Evolutionary conservation across 2,329 filamentous ascomycete genomes (phyloP).

Genomic region (Trichoderma gracile): DNA sequence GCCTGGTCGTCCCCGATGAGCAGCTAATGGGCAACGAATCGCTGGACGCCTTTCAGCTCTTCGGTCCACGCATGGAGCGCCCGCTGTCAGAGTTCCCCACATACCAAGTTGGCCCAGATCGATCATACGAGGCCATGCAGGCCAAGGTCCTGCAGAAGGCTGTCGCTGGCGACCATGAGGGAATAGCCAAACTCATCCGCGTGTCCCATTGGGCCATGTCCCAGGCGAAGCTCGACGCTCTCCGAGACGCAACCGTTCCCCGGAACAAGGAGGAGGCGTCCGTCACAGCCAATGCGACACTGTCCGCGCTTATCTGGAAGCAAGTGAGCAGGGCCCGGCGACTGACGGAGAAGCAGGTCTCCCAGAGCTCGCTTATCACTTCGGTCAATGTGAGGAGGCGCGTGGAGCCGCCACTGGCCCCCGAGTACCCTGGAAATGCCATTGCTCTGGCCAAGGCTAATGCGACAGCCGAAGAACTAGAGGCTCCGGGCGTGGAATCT

Average conservation of each 20-base stretch:
- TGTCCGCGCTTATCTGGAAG: constrained; percentile 27
- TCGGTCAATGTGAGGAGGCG: constrained; percentile 25
- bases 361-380: constrained; percentile 24
- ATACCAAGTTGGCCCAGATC: constrained; percentile 9
- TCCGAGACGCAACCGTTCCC: constrained; percentile 18
- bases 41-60: constrained; percentile 19
- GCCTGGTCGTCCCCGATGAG: constrained; percentile 7
- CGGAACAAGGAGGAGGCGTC: constrained; percentile 18
- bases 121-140: constrained; percentile 25
- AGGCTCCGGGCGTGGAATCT: constrained; percentile 16
- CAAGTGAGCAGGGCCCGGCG: constrained; percentile 24
- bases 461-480: constrained; percentile 19
- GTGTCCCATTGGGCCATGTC: constrained; percentile 24
- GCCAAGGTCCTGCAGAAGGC: constrained; percentile 24
- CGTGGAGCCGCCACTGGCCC: constrained; percentile 25
- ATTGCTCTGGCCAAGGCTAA: constrained; percentile 24
- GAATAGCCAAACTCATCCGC: constrained; percentile 21
- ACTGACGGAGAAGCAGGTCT: constrained; percentile 24
- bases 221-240: constrained; percentile 19
- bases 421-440: constrained; percentile 25
- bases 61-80: constrained; percentile 19
- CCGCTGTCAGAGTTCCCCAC: constrained; percentile 24
- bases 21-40: constrained; percentile 10
- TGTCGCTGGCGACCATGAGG: constrained; percentile 19
- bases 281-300: constrained; percentile 21